Evolutionary conservation across 257 asterid genomes (phyloP), one percentile per base, ranked within the genome.

Genomic region (Solanum appendiculatum): DNA sequence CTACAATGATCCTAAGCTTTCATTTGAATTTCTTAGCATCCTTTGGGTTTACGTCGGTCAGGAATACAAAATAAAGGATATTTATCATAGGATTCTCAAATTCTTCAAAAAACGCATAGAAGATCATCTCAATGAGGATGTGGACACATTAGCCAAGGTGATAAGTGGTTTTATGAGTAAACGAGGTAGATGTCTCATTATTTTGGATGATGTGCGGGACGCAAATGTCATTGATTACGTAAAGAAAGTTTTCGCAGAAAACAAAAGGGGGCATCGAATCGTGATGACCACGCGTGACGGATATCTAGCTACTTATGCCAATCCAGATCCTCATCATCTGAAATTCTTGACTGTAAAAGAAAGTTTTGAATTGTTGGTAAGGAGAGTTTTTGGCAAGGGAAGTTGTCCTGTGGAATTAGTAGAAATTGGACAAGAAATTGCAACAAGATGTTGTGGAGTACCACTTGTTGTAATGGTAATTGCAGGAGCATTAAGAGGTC

Each of bases 391-490:
- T 70, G 90, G 92, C 33, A 80, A 23, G 51, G 29, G 66, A 0
- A 42, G 21, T 2, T 89, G 85, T 44, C 93, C 90, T 11, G 1
- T 7, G 0, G 92, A 89, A 8, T 74, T 92, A 20, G 68, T 37
- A 3, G 34, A 0, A 20, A 85, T 5, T 23, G 94, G 92, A 85
- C 9, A 1, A 3, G 13, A 4, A 9, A 91, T 92, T 10, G 86
- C 88, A 0, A 15, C 1, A 1, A 68, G 33, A 6, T 37, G 82
- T 21, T 0, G 6, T 37, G 82, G 82, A 37, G 82, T 73, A 73
- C 82, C 82, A 73, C 91, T 92, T 33, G 91, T 92, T 20, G 82
- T 93, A n/a, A 91, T 88, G 58, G 91, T 91, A 3, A 87, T 90
- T 72, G 94, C 94, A 18, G 93, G 93, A 39, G 90, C 88, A 74